A percentile compares a stretch with the other conserved stretches of the same genome.
Evolutionary conservation across 345 rosid species (phyloP).

Genomic region (Dipteronia dyeriana): DNA sequence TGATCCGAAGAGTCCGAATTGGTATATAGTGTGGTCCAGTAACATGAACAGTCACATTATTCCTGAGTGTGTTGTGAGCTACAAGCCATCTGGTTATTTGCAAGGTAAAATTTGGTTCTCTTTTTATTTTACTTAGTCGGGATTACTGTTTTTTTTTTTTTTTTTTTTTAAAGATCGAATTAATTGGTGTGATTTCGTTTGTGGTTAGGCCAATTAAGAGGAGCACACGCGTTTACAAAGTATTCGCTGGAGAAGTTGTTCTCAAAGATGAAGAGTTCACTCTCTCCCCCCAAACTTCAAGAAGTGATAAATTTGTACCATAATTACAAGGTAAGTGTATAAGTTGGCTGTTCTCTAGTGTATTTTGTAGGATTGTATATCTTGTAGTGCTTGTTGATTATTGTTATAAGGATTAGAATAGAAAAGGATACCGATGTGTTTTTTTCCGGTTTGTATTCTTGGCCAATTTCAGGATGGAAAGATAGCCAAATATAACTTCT

Average conservation of each 20-base stretch:
- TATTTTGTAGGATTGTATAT: not conserved
- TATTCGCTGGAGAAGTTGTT: conserved; percentile 34
- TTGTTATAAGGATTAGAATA: not conserved
- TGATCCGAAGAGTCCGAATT: conserved; percentile 40
- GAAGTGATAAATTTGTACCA: conserved; percentile 32
- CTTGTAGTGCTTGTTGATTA: not conserved
- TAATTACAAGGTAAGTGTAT: conserved; percentile 32
- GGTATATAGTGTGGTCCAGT: conserved; percentile 46
- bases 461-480: conserved; percentile 36
- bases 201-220: conserved; percentile 26
- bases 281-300: conserved; percentile 38
- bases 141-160: not conserved
- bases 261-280: conserved; percentile 36
- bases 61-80: conserved; percentile 54
- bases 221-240: conserved; percentile 1
- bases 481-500: conserved; percentile 33
- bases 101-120: conserved; percentile 27
- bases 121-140: not conserved
- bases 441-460: conserved; percentile 2
- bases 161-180: conserved; percentile 7
- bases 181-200: not conserved
- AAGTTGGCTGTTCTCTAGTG: not conserved
- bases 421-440: not conserved
- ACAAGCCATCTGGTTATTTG: conserved; percentile 28
- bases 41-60: conserved; percentile 44